Evolutionary conservation across 768 basidiomycete species (phyloP).

Genomic region (Leccinellum rugosiceps): DNA sequence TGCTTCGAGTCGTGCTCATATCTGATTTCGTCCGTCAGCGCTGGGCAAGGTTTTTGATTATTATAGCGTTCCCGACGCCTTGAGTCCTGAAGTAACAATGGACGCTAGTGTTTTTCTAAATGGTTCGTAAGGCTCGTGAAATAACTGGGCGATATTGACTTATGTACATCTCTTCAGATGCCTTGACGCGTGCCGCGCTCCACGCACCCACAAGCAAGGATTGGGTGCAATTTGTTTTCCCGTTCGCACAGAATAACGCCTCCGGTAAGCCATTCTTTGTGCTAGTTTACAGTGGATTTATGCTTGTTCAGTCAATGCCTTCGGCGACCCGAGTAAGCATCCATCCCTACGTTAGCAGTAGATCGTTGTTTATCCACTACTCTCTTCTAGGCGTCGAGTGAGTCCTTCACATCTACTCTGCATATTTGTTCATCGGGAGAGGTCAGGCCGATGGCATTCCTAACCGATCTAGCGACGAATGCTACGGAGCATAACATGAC

Average conservation of each 20-base stretch:
- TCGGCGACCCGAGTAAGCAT: slow-evolving; percentile 32
- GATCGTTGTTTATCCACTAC: background rate
- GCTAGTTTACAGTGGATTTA: slow-evolving; percentile 1
- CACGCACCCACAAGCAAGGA: slow-evolving; percentile 66
- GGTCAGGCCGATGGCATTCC: too few relatives aligned
- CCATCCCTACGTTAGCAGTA: background rate
- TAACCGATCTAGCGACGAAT: slow-evolving; percentile 64
- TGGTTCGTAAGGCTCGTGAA: slow-evolving; percentile 41
- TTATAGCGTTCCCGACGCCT: too few relatives aligned
- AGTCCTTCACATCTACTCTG: slow-evolving; percentile 7
- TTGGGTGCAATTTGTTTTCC: slow-evolving; percentile 30
- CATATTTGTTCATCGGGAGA: background rate
- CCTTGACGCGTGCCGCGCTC: slow-evolving; percentile 50
- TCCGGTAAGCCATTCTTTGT: too few relatives aligned
- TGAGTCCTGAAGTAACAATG: too few relatives aligned
- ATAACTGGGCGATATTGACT: slow-evolving; percentile 42
- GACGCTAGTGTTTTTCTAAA: too few relatives aligned
- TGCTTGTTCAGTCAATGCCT: too few relatives aligned
- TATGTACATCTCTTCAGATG: slow-evolving; percentile 36
- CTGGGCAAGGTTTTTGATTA: too few relatives aligned
- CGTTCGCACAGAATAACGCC: slow-evolving; percentile 14
- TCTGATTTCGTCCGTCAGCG: too few relatives aligned
- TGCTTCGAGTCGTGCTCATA: too few relatives aligned
- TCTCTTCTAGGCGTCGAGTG: too few relatives aligned
- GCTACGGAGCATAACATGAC: slow-evolving; percentile 45